Conservation (phyloP, 2,329 filamentous ascomycete species). For the Cladophialophora bantiana region DNA sequence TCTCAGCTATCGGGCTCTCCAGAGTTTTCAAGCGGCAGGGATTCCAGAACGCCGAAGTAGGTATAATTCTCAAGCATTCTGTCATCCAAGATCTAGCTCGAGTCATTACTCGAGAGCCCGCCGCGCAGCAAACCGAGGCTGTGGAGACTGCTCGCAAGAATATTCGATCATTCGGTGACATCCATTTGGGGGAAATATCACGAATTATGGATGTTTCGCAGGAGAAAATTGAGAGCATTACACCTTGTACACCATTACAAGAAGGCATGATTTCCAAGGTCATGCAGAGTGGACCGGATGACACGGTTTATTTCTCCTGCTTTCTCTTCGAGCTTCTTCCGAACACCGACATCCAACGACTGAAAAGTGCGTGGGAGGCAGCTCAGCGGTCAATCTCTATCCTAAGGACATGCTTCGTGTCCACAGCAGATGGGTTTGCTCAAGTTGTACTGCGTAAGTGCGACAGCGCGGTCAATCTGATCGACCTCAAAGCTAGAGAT, state of each 20-base stretch:
- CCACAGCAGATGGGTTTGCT: slow-evolving; percentile 76
- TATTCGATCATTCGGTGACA: slow-evolving; percentile 70
- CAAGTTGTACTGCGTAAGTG: slow-evolving; percentile 64
- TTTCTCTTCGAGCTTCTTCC: slow-evolving; percentile 68
- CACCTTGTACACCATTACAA: slow-evolving; percentile 84
- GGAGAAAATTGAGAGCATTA: slow-evolving; percentile 71
- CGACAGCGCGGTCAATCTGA: slow-evolving; percentile 46
- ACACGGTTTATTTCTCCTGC: slow-evolving; percentile 76
- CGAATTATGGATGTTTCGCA: slow-evolving; percentile 59
- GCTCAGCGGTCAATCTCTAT: slow-evolving; percentile 65
- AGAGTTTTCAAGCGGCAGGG: slow-evolving; percentile 69
- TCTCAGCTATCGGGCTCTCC: slow-evolving; percentile 77
- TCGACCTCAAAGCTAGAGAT: slow-evolving; percentile 38
- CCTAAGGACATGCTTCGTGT: slow-evolving; percentile 74
- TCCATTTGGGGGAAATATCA: slow-evolving; percentile 62
- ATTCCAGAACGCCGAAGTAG: slow-evolving; percentile 66
- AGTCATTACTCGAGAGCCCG: slow-evolving; percentile 6
- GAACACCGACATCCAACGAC: slow-evolving; percentile 52
- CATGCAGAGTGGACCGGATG: slow-evolving; percentile 58
- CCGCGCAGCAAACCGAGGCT: slow-evolving; percentile 10
- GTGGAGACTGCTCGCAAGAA: slow-evolving; percentile 62
- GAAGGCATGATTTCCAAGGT: slow-evolving; percentile 82
- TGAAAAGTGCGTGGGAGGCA: slow-evolving; percentile 66
- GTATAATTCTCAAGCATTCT: slow-evolving; percentile 70
- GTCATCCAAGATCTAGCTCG: slow-evolving; percentile 56